Evolutionary conservation across 2,329 filamentous ascomycete species (phyloP).

Genomic region (Camillea tinctor): DNA sequence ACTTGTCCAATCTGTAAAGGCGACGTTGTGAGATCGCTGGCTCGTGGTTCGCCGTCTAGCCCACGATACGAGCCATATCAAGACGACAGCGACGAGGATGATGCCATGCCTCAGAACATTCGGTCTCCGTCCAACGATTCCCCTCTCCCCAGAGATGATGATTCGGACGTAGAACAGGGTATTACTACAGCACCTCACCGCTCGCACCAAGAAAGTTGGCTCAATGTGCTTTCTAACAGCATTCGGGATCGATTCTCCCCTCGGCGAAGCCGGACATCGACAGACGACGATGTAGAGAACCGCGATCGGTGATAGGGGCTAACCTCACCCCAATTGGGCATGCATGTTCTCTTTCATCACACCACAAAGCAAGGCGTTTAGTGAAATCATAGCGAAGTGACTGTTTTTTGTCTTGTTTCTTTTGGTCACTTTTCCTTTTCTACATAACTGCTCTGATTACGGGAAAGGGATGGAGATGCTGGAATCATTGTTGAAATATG

Average conservation of each 20-base stretch:
- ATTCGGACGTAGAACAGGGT: constrained; percentile 46
- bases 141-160: constrained; percentile 25
- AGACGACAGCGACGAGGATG: constrained; percentile 52
- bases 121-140: constrained; percentile 23
- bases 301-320: constrained; percentile 11
- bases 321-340: background rate
- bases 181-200: constrained; percentile 26
- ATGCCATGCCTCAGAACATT: constrained; percentile 19
- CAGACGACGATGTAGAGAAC: constrained; percentile 10
- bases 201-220: constrained; percentile 35
- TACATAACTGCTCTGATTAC: too few relatives aligned
- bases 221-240: constrained; percentile 37
- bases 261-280: constrained; percentile 7
- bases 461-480: too few relatives aligned
- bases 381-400: constrained; percentile 17
- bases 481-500: too few relatives aligned
- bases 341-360: constrained; percentile 8
- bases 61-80: constrained; percentile 55
- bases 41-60: constrained; percentile 50
- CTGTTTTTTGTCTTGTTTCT: constrained; percentile 9
- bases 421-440: too few relatives aligned
- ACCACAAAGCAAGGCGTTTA: constrained; percentile 15
- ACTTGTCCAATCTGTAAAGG: constrained; percentile 99
- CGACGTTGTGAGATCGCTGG: constrained; percentile 77
- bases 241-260: constrained; percentile 22